These are phyloP conservation scores for Penicillium occitanis DNA, from an alignment of 2,329 filamentous ascomycete species.

Conservation along the genomic window DNA sequence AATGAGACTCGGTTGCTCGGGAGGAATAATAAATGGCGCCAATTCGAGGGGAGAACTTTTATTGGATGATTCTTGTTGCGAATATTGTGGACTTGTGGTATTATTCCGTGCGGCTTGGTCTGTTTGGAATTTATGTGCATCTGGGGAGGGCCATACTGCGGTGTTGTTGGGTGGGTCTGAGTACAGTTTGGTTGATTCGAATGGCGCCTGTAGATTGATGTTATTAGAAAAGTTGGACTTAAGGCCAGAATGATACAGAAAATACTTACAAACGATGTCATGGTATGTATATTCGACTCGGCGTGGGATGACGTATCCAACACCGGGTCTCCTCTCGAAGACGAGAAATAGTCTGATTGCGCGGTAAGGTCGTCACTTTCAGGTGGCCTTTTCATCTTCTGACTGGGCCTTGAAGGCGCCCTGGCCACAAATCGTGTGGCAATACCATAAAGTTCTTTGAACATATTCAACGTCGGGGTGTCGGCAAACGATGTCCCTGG, in stretches of 20 bases:
- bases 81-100: background rate
- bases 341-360: background rate
- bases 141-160: background rate
- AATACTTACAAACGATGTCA: background rate
- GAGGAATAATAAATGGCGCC: constrained; percentile 16
- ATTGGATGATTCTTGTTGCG: background rate
- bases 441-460: constrained; percentile 15
- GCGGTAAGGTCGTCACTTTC: background rate
- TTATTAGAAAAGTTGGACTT: background rate
- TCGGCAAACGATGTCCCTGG: constrained; percentile 12
- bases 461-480: constrained; percentile 11
- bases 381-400: background rate
- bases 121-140: background rate
- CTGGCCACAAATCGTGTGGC: constrained; percentile 8
- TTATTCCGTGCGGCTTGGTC: background rate
- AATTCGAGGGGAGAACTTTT: constrained; percentile 4
- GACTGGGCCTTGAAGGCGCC: background rate
- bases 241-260: background rate
- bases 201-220: background rate
- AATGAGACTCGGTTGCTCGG: constrained; percentile 9
- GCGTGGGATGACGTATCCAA: background rate
- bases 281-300: background rate
- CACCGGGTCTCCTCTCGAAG: background rate
- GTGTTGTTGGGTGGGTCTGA: background rate
- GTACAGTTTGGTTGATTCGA: background rate